Evolutionary conservation across 2,329 filamentous ascomycete genomes (phyloP), one percentile per base, ranked within the genome.

Genomic region (Xylaria sp.): DNA sequence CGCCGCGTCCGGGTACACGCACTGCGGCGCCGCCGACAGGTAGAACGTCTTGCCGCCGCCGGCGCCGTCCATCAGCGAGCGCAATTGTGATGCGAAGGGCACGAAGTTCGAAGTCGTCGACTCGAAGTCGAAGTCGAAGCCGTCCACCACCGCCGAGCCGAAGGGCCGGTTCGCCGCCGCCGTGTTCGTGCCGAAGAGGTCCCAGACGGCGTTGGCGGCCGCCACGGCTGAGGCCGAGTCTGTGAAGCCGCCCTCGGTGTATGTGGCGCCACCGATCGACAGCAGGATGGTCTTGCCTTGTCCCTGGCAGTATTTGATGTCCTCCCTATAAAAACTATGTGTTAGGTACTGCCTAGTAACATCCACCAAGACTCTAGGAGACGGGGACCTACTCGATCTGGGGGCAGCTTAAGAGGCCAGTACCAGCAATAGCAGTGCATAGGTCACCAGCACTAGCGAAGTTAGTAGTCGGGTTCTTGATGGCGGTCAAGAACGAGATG

Each of bases 81-180:
- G 86, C 9, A 93, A 84, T 62, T 85, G 81, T 45, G 83, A 81
- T 1, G 85, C 89, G 72, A 93, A 92, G 1, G 86, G 80, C 0
- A 82, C 83, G 80, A 91, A 88, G 79, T 92, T 89, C 56, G 79
- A 78, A 14, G 86, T 85, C 2, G 79, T 78, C 4, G 86, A 82
- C 80, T 93, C 91, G 69, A 93, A 89, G 77, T 94, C 92, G 71
- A 93, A 88, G 79, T 94, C 92, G 77, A 94, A 93, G 4, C 92
- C 92, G 77, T 94, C 90, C 50, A 94, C 81, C 3, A 87, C 82
- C 9, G 89, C 87, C 12, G 81, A 79, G 62, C 89, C 89, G 76
- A 93, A 93, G 1, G 92, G 92, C 8, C 92, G 87, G 64, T 87
- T 83, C 7, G 81, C 81, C 1, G 78, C 79, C 48, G 79, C 82